phyloP scores from a whole-genome alignment of 2,329 filamentous ascomycete genomes.

The Xylariales sp. region DNA sequence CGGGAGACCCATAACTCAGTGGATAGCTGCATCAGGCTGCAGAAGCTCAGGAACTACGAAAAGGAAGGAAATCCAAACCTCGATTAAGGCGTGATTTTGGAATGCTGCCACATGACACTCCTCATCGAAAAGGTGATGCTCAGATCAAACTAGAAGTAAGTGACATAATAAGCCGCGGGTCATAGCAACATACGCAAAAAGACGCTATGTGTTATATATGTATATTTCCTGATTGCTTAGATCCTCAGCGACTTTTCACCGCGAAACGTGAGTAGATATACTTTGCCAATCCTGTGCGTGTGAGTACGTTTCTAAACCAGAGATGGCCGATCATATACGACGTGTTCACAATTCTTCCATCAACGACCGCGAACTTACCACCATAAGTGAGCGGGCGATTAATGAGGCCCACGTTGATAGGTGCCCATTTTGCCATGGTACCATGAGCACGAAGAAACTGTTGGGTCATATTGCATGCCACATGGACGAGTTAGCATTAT shows the following conservation, averaged over 20 bases:
- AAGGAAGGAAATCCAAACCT: too few species aligned
- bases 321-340: slow-evolving; percentile 10
- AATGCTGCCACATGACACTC: slow-evolving; percentile 13
- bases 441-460: background rate
- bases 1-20: too few species aligned
- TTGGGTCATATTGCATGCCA: slow-evolving; percentile 23
- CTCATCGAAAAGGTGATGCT: background rate
- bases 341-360: slow-evolving; percentile 4
- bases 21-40: too few species aligned
- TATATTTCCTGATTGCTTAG: slow-evolving; percentile 21
- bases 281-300: slow-evolving; percentile 12
- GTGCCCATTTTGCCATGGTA: slow-evolving; percentile 16
- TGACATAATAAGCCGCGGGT: background rate
- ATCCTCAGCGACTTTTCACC: slow-evolving; percentile 16
- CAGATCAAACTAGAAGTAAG: slow-evolving; percentile 27
- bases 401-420: background rate
- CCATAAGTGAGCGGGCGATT: slow-evolving; percentile 18
- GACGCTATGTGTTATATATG: slow-evolving; percentile 31
- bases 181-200: background rate
- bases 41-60: too few species aligned
- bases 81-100: too few species aligned
- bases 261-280: slow-evolving; percentile 28
- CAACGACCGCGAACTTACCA: background rate
- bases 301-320: background rate
- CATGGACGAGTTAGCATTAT: slow-evolving; percentile 27